Conservation (phyloP, 2,329 filamentous ascomycete genomes). For the Alternaria tenuissima region DNA sequence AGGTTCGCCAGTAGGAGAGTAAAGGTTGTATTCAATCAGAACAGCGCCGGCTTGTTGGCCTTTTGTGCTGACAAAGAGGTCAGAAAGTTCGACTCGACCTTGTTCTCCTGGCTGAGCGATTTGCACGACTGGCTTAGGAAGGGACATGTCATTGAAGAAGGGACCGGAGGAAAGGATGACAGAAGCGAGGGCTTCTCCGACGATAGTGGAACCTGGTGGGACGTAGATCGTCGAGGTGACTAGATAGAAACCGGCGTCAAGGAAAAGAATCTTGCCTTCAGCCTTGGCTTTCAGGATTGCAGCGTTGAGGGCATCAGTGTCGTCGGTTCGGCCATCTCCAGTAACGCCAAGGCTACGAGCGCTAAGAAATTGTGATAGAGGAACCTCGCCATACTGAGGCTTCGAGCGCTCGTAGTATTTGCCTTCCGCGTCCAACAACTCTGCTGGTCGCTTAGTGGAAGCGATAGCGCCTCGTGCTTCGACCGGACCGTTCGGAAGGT, state of each 20-base stretch:
- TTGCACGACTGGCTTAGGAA: conserved; percentile 71
- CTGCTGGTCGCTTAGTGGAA: conserved; percentile 51
- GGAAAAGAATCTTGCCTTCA: conserved; percentile 63
- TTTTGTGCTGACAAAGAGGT: conserved; percentile 74
- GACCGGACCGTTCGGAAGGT: conserved; percentile 50
- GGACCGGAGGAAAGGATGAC: conserved; percentile 79
- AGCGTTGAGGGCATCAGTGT: conserved; percentile 80
- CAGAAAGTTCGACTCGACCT: conserved; percentile 74
- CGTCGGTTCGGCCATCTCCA: conserved; percentile 85
- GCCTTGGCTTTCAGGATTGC: conserved; percentile 70
- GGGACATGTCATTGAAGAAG: conserved; percentile 56
- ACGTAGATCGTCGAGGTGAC: conserved; percentile 64
- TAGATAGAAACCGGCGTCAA: conserved; percentile 66
- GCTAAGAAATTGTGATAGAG: conserved; percentile 69
- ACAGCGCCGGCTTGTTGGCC: conserved; percentile 73
- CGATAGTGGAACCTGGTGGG: conserved; percentile 77
- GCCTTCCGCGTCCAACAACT: conserved; percentile 55
- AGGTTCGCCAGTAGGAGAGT: conserved; percentile 62
- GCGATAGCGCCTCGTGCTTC: conserved; percentile 56
- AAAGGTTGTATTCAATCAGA: conserved; percentile 77
- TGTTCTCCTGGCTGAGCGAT: conserved; percentile 70
- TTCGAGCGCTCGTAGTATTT: conserved; percentile 63
- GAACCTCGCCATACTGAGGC: conserved; percentile 56
- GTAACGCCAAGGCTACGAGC: conserved; percentile 63
- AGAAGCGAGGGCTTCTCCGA: conserved; percentile 84